Conservation (phyloP, 2,329 filamentous ascomycete species). For the Fonsecaea nubica region DNA sequence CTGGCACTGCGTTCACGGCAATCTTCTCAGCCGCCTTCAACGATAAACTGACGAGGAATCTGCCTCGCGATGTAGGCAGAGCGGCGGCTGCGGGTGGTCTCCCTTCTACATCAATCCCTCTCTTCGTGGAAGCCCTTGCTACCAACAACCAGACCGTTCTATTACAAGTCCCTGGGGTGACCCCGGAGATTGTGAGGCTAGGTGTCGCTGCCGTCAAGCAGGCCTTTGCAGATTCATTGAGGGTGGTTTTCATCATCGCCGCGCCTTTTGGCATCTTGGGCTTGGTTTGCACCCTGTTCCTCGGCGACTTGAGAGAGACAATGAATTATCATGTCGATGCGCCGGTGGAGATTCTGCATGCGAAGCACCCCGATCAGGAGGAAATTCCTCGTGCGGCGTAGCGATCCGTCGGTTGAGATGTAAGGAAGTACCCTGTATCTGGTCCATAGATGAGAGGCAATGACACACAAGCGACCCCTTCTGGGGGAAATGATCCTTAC, state of each 20-base stretch:
- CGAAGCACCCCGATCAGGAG: conserved; percentile 3
- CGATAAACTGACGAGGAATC: background rate
- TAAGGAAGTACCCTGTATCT: too few relatives aligned
- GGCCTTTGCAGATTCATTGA: conserved; percentile 28
- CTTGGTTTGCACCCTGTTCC: conserved; percentile 7
- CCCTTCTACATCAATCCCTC: conserved; percentile 11
- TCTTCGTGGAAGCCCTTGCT: conserved; percentile 20
- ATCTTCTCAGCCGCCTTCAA: conserved; percentile 27
- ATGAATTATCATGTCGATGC: conserved; percentile 31
- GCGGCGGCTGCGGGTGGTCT: conserved; percentile 14
- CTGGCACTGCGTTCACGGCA: conserved; percentile 26
- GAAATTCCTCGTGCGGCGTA: background rate
- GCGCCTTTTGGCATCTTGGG: conserved; percentile 21
- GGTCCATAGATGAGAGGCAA: too few relatives aligned
- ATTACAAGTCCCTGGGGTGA: conserved; percentile 5
- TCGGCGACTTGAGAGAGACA: conserved; percentile 22
- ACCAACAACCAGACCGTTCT: conserved; percentile 28
- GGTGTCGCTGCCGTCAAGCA: conserved; percentile 22
- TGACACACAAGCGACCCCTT: too few relatives aligned
- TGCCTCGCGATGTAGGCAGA: conserved; percentile 5
- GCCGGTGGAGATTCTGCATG: conserved; percentile 24
- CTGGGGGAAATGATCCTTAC: too few relatives aligned
- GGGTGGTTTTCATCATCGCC: conserved; percentile 27
- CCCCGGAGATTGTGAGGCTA: conserved; percentile 8
- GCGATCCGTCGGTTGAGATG: too few relatives aligned